Evolutionary conservation across 176 grass and related monocot species (phyloP).

Genomic region (Lolium multiflorum): DNA sequence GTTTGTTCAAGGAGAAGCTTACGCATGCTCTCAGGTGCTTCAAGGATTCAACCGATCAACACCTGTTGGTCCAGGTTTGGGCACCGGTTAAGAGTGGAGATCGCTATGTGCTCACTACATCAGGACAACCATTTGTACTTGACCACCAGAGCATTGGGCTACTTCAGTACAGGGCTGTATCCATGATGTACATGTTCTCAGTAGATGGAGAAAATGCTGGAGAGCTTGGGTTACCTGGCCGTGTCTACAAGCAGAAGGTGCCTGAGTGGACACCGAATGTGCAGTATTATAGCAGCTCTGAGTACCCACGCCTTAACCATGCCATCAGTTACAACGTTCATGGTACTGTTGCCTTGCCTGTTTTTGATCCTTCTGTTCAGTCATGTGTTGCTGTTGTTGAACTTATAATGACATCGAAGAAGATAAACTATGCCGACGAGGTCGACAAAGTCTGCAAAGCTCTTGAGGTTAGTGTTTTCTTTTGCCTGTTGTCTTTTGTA

Average conservation of each 20-base stretch:
- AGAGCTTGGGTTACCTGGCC: conserved; percentile 85
- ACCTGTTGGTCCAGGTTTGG: conserved; percentile 92
- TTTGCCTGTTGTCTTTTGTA: background rate
- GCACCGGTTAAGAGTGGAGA: conserved; percentile 87
- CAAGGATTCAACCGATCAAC: conserved; percentile 92
- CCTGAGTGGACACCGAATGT: conserved; percentile 98
- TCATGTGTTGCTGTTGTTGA: conserved; percentile 91
- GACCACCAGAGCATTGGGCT: conserved; percentile 72
- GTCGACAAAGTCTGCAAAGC: conserved; percentile 98
- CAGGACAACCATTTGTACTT: conserved; percentile 92
- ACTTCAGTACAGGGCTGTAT: conserved; percentile 90
- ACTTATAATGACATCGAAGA: conserved; percentile 97
- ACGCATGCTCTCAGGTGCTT: conserved; percentile 87
- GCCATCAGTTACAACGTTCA: conserved; percentile 87
- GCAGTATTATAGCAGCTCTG: conserved; percentile 86
- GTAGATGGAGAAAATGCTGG: conserved; percentile 72
- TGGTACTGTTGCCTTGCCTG: conserved; percentile 90
- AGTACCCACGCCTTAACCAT: conserved; percentile 88
- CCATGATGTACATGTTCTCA: conserved; percentile 90
- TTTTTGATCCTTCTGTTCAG: conserved; percentile 82
- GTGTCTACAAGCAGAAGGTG: conserved; percentile 89
- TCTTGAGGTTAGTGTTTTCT: conserved; percentile 73
- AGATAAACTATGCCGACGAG: conserved; percentile 90
- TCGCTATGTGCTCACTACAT: conserved; percentile 86
- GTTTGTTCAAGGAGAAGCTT: conserved; percentile 79